Evolutionary conservation across 2,329 filamentous ascomycete species (phyloP).

Genomic region (Arthrobotrys sinensis): DNA sequence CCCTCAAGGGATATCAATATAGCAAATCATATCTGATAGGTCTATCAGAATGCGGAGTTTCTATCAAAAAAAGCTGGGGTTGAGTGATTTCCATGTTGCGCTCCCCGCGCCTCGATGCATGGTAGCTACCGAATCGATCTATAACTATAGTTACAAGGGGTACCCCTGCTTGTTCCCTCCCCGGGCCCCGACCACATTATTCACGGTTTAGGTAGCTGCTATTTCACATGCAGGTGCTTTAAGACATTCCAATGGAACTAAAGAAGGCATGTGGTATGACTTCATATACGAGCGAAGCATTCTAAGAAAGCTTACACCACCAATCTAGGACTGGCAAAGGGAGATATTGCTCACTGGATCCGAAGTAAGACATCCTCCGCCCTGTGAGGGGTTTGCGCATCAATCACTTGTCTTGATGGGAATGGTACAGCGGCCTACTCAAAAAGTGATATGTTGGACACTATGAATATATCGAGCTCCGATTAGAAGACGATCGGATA

Average conservation of each 20-base stretch:
- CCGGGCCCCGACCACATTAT: conserved; percentile 27
- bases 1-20: conserved; percentile 12
- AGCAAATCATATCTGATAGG: conserved; percentile 36
- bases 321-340: conserved; percentile 15
- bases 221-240: conserved; percentile 50
- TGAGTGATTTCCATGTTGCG: conserved; percentile 44
- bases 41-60: conserved; percentile 11
- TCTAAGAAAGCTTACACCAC: conserved; percentile 22
- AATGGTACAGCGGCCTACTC: conserved; percentile 2
- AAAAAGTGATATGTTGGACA: conserved; percentile 2
- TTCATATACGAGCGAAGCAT: conserved; percentile 39
- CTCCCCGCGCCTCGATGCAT: conserved; percentile 29
- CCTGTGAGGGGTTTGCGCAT: conserved; percentile 31
- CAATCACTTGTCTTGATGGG: conserved; percentile 34
- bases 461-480: not conserved
- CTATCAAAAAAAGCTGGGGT: conserved; percentile 38
- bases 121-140: conserved; percentile 46
- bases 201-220: conserved; percentile 49
- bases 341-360: conserved; percentile 11
- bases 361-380: conserved; percentile 36
- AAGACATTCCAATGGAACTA: conserved; percentile 14
- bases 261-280: conserved; percentile 61
- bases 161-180: conserved; percentile 10
- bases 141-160: conserved; percentile 23
- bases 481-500: not conserved